Evolutionary conservation across 2,329 filamentous ascomycete species (phyloP), one percentile per base, ranked within the genome.

Genomic region (Grosmannia penicillata): DNA sequence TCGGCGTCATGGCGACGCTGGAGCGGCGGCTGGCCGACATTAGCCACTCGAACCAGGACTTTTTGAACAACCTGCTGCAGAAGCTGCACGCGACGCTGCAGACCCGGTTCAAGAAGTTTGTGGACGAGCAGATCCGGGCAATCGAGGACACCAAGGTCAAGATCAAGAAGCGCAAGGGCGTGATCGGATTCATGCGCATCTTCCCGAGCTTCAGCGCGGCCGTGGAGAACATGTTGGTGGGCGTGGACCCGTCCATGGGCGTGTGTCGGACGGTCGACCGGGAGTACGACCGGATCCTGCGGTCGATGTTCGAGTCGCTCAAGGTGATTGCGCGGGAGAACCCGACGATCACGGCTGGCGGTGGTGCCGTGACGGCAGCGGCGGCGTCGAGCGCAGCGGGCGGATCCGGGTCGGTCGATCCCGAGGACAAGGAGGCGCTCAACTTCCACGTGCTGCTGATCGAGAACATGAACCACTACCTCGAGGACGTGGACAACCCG

Each of bases 81-180:
- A 86, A 84, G 52, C 64, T 93, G 9, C 83, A 91, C 48, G 71
- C 75, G 40, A 73, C 72, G 30, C 65, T 96, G 15, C 75, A 81
- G 47, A 70, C 72, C 3, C 72, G 83, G 3, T 95, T 94, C 62
- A 77, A 71, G 44, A 85, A 83, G 45, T 95, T 96, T 50, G 76
- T 96, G 8, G 89, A 96, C 48, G 85, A 94, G 46, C 91, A 98
- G 56, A 82, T 96, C 42, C 82, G 84, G 21, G 87, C 86, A 6
- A 94, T 96, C 46, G 91, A 96, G 59, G 91, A 96, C 44, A 96
- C 87, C 28, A 96, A 96, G 60, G 89, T 98, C 56, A 95, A 95
- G 65, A 86, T 95, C 60, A 95, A 94, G 66, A 96, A 96, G 66
- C 81, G 91, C 48, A 95, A 93, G 62, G 89, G 91, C 10, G 84